These are phyloP conservation scores for Pseudoperonospora humuli DNA, from an alignment of 352 stramenopile genomes.

Conservation along the genomic window DNA sequence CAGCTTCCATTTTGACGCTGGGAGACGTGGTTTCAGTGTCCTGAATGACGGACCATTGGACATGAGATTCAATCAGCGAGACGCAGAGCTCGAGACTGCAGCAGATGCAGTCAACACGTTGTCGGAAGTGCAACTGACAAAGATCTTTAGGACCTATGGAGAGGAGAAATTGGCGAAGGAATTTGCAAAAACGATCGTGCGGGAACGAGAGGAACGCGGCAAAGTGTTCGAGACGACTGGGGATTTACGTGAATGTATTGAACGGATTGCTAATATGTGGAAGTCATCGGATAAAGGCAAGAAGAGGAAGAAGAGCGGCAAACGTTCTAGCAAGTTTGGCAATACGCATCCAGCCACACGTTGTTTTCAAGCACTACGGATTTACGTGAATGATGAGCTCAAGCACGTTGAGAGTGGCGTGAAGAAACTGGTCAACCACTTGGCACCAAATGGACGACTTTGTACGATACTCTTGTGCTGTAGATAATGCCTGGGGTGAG, in stretches of 20 bases:
- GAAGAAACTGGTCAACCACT: constrained; percentile 38
- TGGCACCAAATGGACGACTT: constrained; percentile 52
- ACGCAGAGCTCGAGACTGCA: constrained; percentile 23
- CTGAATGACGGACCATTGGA: constrained; percentile 67
- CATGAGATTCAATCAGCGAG: constrained; percentile 69
- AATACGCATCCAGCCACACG: constrained; percentile 60
- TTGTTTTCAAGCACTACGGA: constrained; percentile 75
- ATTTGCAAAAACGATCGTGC: constrained; percentile 72
- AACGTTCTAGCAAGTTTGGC: constrained; percentile 16
- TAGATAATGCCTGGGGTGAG: neutral
- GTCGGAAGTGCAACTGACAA: constrained; percentile 68
- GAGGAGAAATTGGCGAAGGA: constrained; percentile 73
- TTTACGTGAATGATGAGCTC: constrained; percentile 78
- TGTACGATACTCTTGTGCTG: constrained; percentile 14
- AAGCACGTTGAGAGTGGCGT: constrained; percentile 55
- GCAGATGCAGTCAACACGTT: constrained; percentile 60
- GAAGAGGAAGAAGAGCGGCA: constrained; percentile 16
- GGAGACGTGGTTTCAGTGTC: constrained; percentile 62
- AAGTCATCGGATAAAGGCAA: constrained; percentile 14
- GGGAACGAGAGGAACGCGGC: constrained; percentile 41
- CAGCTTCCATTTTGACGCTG: constrained; percentile 75
- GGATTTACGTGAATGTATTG: constrained; percentile 63
- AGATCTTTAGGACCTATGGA: constrained; percentile 64
- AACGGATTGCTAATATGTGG: constrained; percentile 71
- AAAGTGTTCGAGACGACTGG: constrained; percentile 52